A percentile compares a stretch with the other conserved stretches of the same genome.
These are phyloP conservation scores for Wickerhamomyces chambardii DNA, from an alignment of 805 yeast species.

Conservation along the genomic window DNA sequence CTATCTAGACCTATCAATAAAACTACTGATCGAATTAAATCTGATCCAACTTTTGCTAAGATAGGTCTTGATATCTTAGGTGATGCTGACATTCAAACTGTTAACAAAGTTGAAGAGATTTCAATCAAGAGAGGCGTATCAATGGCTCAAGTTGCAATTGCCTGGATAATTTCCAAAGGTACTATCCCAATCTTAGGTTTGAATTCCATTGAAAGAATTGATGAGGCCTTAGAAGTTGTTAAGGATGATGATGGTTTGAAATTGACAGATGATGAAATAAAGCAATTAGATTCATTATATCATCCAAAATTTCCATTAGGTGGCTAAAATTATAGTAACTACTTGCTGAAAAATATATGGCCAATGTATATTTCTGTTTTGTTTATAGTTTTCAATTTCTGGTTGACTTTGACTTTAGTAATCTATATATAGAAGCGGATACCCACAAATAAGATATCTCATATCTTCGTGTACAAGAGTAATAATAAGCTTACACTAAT, in stretches of 20 bases:
- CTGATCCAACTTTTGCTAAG: constrained; percentile 4
- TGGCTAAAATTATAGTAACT: no score
- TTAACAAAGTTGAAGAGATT: constrained; percentile 41
- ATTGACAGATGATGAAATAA: constrained; percentile 8
- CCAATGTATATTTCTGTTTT: no score
- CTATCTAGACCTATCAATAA: constrained; percentile 34
- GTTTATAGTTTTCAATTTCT: no score
- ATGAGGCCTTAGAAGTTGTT: constrained; percentile 36
- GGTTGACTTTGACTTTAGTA: no score
- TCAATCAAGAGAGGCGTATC: constrained; percentile 33
- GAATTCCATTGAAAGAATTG: constrained; percentile 34
- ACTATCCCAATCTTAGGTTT: constrained; percentile 44
- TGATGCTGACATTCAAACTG: constrained; percentile 21
- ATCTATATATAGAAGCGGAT: no score
- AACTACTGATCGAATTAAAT: constrained; percentile 4
- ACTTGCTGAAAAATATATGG: no score
- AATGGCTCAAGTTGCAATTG: constrained; percentile 44
- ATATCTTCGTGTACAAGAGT: no score
- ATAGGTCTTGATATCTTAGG: constrained; percentile 6
- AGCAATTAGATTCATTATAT: no score
- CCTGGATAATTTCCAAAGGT: constrained; percentile 43
- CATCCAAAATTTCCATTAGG: no score
- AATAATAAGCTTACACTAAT: no score
- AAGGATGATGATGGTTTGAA: constrained; percentile 22
- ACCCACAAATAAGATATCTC: no score